These are phyloP conservation scores for Rhodotorula graminis DNA, from an alignment of 768 basidiomycete genomes.

Conservation along the genomic window DNA sequence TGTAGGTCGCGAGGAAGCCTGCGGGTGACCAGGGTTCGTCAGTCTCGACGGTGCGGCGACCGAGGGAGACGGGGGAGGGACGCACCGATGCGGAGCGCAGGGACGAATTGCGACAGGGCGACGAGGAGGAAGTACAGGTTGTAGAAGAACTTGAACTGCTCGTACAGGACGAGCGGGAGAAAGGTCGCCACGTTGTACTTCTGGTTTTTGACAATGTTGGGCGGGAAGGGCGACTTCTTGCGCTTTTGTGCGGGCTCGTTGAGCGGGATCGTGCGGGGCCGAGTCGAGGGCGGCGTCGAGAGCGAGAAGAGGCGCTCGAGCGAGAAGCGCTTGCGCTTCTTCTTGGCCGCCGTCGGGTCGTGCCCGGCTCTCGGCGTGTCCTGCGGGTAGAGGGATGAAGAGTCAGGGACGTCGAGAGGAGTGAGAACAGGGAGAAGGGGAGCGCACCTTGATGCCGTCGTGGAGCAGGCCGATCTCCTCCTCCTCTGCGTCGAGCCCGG, in stretches of 20 bases:
- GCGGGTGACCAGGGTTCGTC: not conserved
- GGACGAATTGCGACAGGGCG: constrained; percentile 90
- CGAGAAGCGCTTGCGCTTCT: not conserved
- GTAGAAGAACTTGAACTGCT: constrained; percentile 99
- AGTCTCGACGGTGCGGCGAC: no score
- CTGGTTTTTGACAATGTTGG: constrained; percentile 92
- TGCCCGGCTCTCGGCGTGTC: not conserved
- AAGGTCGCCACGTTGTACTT: constrained; percentile 98
- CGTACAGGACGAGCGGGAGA: constrained; percentile 92
- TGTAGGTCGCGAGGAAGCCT: constrained; percentile 94
- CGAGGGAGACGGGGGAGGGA: not conserved
- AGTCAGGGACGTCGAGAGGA: not conserved
- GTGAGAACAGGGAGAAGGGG: not conserved
- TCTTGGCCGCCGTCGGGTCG: not conserved
- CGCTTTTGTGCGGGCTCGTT: constrained; percentile 14
- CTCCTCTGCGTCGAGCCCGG: constrained; percentile 22
- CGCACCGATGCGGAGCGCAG: constrained; percentile 89
- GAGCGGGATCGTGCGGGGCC: constrained; percentile 37
- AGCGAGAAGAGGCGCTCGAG: constrained; percentile 1
- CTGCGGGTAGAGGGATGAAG: fast-evolving
- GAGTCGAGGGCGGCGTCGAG: constrained; percentile 11
- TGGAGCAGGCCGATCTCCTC: constrained; percentile 26
- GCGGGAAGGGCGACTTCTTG: constrained; percentile 51
- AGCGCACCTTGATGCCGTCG: constrained; percentile 16
- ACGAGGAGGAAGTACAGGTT: constrained; percentile 97